A percentile compares a stretch with the other conserved stretches of the same genome.
Conservation (phyloP, 306 rosid species). For the Gillenia trifoliata region DNA sequence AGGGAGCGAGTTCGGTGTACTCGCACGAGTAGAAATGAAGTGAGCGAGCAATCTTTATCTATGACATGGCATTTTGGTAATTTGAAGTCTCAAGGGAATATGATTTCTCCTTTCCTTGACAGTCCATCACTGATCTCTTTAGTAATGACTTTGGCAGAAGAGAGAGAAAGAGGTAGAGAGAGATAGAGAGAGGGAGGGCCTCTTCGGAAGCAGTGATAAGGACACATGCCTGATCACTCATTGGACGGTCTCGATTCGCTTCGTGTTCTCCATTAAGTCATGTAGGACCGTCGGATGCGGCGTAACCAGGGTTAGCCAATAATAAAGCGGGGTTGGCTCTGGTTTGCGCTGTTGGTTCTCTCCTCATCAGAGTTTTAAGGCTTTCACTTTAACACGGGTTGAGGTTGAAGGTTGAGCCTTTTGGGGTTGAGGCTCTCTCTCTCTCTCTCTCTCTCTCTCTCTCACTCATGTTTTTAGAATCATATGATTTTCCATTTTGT, state of each 20-base stretch:
- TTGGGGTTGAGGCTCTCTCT: not conserved
- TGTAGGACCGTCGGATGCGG: slow-evolving; percentile 25
- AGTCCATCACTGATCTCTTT: slow-evolving; percentile 27
- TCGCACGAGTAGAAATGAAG: not conserved
- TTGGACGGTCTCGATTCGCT: slow-evolving; percentile 55
- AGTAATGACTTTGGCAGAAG: slow-evolving; percentile 27
- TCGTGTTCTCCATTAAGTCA: slow-evolving; percentile 18
- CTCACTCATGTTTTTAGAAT: slow-evolving; percentile 12
- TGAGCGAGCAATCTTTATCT: not conserved
- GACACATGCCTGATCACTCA: slow-evolving; percentile 83
- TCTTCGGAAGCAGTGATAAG: slow-evolving; percentile 60
- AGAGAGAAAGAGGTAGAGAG: no score
- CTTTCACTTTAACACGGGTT: not conserved
- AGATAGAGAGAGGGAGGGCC: slow-evolving; percentile 7
- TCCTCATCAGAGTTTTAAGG: not conserved
- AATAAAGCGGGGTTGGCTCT: not conserved
- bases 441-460: slow-evolving; percentile 1
- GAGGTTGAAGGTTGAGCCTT: not conserved
- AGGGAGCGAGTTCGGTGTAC: not conserved
- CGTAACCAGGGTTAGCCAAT: slow-evolving; percentile 44
- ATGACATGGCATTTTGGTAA: slow-evolving; percentile 28
- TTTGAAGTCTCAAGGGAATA: not conserved
- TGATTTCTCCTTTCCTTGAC: slow-evolving; percentile 27
- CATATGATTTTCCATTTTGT: not conserved
- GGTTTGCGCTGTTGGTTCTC: not conserved